These are phyloP conservation scores for Cutaneotrichosporon cavernicola DNA, from an alignment of 1,284 basidiomycete species.

Conservation along the genomic window DNA sequence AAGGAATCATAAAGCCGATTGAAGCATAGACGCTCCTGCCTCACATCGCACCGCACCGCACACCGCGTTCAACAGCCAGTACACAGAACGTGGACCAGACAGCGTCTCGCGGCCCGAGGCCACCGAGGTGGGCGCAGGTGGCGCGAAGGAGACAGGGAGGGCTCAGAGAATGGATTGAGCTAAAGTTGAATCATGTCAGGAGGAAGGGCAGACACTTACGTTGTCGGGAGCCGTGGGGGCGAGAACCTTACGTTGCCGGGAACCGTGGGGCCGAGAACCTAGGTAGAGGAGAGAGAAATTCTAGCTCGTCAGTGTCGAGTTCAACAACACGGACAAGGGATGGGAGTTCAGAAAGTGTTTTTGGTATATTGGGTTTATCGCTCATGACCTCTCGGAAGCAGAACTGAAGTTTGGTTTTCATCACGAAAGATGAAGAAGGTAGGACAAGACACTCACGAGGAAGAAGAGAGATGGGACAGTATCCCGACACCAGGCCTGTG, in stretches of 20 bases:
- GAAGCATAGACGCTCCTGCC: slow-evolving; percentile 41
- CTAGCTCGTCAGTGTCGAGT: slow-evolving; percentile 17
- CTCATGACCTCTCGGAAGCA: slow-evolving; percentile 54
- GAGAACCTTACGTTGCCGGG: neutral
- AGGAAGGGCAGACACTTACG: slow-evolving; percentile 16
- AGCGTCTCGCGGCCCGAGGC: slow-evolving; percentile 30
- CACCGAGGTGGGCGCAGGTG: slow-evolving; percentile 30
- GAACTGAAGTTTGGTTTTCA: slow-evolving; percentile 50
- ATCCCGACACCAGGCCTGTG: slow-evolving; percentile 22
- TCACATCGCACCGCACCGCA: slow-evolving; percentile 29
- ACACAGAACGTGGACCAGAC: slow-evolving; percentile 35
- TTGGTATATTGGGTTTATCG: slow-evolving; percentile 51
- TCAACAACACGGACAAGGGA: slow-evolving; percentile 5
- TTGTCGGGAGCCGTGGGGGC: neutral
- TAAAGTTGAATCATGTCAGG: slow-evolving; percentile 52
- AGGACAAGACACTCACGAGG: slow-evolving; percentile 19
- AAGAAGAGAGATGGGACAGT: neutral
- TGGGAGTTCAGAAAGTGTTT: slow-evolving; percentile 33
- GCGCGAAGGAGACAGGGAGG: slow-evolving; percentile 24
- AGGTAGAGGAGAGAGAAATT: neutral
- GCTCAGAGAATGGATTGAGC: slow-evolving; percentile 55
- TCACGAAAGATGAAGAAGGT: slow-evolving; percentile 30
- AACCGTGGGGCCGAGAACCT: neutral
- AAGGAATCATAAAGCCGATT: slow-evolving; percentile 50
- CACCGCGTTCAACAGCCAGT: slow-evolving; percentile 30